phyloP scores from a whole-genome alignment of 2,329 filamentous ascomycete genomes.

The Microcera coccophila region DNA sequence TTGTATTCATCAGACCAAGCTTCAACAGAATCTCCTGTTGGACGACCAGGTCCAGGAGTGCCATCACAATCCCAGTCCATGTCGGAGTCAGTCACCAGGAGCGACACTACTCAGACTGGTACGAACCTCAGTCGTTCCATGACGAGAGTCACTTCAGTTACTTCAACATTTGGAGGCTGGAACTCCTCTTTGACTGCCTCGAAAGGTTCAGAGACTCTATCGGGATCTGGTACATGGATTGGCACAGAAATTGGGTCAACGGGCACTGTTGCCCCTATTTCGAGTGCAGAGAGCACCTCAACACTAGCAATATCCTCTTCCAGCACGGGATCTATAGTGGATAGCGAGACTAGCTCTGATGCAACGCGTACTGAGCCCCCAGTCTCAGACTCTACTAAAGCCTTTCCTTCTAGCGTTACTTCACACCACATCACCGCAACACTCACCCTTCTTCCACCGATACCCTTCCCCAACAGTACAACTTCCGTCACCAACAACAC shows the following conservation, averaged over 20 bases:
- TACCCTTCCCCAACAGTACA: neutral
- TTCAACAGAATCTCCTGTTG: neutral
- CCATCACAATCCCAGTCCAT: slow-evolving; percentile 1
- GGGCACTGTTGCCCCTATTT: neutral
- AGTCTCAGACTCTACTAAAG: neutral
- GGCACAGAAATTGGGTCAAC: neutral
- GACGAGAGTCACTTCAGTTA: neutral
- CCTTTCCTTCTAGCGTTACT: neutral
- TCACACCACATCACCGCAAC: neutral
- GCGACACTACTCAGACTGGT: neutral
- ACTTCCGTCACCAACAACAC: slow-evolving; percentile 3
- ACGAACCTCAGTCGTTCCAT: neutral
- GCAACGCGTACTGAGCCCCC: neutral
- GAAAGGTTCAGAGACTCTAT: neutral
- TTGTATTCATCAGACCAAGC: slow-evolving; percentile 1
- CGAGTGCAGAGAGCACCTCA: neutral
- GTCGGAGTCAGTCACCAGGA: neutral
- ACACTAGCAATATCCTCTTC: neutral
- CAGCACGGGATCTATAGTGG: neutral
- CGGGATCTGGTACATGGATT: neutral
- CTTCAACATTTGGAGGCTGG: neutral
- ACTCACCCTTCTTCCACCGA: neutral
- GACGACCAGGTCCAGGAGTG: slow-evolving; percentile 6
- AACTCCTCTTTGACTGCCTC: neutral
- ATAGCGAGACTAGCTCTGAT: neutral